A percentile compares a stretch with the other conserved stretches of the same genome.
phyloP scores from a whole-genome alignment of 108 stramenopile species.

The Tribonema minus region DNA sequence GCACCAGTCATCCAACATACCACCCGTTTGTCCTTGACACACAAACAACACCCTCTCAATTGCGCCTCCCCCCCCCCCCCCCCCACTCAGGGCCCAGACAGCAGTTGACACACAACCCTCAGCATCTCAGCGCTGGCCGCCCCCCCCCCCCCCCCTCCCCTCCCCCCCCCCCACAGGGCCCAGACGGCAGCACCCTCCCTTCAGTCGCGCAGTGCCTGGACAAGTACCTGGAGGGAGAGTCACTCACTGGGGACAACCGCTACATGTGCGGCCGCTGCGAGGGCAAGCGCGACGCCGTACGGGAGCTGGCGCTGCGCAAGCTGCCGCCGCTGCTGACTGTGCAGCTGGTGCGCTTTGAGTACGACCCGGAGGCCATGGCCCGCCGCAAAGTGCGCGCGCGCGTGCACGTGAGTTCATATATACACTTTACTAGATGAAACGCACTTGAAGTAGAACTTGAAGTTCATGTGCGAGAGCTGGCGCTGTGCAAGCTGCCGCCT shows the following conservation, averaged over 20 bases:
- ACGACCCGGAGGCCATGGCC: conserved; percentile 14
- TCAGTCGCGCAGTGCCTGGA: conserved; percentile 17
- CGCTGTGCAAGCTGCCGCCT: conserved; percentile 12
- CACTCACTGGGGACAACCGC: conserved; percentile 34
- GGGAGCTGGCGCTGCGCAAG: not conserved
- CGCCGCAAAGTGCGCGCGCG: no score
- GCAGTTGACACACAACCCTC: no score
- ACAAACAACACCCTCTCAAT: no score
- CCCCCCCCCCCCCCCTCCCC: not conserved
- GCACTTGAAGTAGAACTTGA: no score
- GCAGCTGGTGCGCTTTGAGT: conserved; percentile 46
- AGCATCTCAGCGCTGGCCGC: no score
- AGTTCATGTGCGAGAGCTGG: conserved; percentile 12
- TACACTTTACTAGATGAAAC: no score
- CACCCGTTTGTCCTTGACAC: no score
- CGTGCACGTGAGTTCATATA: no score
- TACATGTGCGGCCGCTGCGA: conserved; percentile 36
- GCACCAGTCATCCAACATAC: no score
- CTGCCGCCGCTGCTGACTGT: conserved; percentile 46
- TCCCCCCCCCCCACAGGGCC: not conserved
- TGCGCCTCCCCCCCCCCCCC: no score
- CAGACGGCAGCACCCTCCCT: no score
- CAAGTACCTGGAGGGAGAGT: conserved; percentile 16
- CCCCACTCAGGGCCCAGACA: no score
- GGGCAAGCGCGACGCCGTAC: conserved; percentile 28